Evolutionary conservation across 495 filamentous ascomycete species (phyloP), one percentile per base, ranked within the genome.

Genomic region (Rhypophila decipiens): DNA sequence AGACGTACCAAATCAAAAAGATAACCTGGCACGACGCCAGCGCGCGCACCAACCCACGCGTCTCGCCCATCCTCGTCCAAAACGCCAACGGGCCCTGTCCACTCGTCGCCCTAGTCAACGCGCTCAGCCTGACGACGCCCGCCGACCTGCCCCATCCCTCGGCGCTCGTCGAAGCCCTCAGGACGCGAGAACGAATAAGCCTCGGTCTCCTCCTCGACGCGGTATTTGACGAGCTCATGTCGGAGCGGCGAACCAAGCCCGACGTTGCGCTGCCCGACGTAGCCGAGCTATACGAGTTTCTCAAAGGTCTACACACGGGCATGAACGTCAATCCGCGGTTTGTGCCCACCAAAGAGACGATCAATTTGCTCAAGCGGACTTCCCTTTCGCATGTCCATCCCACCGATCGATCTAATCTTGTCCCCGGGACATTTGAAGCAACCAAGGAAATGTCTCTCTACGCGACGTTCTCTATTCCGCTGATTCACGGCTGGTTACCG

Each of bases 241-340:
- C 87, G 19, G 68, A 62, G 60, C 70, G 57, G 43, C 73, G 64
- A 46, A 73, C 59, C 21, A 56, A 66, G 24, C 44, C 70, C 24
- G 63, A 72, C 20, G 63, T 59, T 5, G 51, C 55, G 13, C 72
- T 96, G 35, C 90, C 91, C 1, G 93, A 98, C 57, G 84, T 98
- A 43, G 73, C 82, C 34, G 90, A 94, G 36, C 73, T 98, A 1
- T 91, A 94, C 59, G 69, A 75, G 15, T 97, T 98, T 60, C 74
- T 98, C 8, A 77, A 90, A 22, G 87, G 87, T 37, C 72, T 98
- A 3, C 89, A 96, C 60, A 96, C 90, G 1, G 93, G 93, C 31
- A 95, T 98, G 90, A 97, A 97, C 58, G 93, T 96, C 38, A 97
- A 98, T 57, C 93, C 93, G 31, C 83, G 86, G 15, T 87, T 95